Evolutionary conservation across 108 stramenopile genomes (phyloP), one percentile per base, ranked within the genome.

Genomic region (Epithemia pelagica): DNA sequence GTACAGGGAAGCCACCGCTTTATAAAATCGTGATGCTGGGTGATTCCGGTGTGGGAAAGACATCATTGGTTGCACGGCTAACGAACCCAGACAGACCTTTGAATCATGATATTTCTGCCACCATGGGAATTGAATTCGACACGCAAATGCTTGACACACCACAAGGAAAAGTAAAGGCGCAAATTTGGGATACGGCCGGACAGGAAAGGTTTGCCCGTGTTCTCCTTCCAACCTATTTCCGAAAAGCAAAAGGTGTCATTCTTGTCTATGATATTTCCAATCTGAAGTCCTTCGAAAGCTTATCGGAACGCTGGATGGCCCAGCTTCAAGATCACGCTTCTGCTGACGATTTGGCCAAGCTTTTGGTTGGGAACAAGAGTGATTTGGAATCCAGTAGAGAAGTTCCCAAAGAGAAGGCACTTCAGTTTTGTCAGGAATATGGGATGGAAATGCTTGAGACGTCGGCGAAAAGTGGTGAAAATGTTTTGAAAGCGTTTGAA

Each of bases 1-100:
- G 88, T 59, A 78, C 83, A 8, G 86, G 86, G 55, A 95, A 95
- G 65, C 91, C 91, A 10, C 94, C 91, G 26, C 83, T 95, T 55
- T 92, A 95, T 77, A 95, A 95, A 75, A 91, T 92, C 63, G 94
- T 95, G 66, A 95, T 95, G 94, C 72, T 95, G 66, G 94, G 94
- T 25, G 94, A 95, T 76, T 89, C 89, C 62, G 94, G 94, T 28
- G 91, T 92, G 0, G 94, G 94, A 10, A 95, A 95, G 61, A 95
- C 94, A 10, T 88, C 83, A 25, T 76, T 95, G 52, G 94, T 95
- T 0, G 89, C 89, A 7, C 86, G 91, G 31, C 64, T 95, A 32
- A 90, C 89, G 15, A 92, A 92, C 57, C 94, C 94, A 18, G 85
- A 91, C 67, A 74, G 84, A 31, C 91, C 91, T 0, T 78, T 95